Percentiles rank a stretch among this genome's conserved stretches.
These are phyloP conservation scores for Chlorociboria aeruginascens DNA, from an alignment of 495 filamentous ascomycete species.

Conservation along the genomic window DNA sequence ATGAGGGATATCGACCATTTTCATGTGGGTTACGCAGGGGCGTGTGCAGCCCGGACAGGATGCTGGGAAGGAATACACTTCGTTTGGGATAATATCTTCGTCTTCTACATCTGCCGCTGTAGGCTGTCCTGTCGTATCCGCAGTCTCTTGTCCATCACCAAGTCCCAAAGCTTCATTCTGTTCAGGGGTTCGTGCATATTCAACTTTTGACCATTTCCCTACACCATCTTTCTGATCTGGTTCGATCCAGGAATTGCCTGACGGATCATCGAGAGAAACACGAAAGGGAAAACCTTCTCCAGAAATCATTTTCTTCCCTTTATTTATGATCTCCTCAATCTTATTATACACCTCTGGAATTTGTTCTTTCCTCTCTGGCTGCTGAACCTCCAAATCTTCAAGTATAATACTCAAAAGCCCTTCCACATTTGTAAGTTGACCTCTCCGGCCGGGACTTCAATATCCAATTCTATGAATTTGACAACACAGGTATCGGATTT, in stretches of 20 bases:
- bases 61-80: constrained; percentile 82
- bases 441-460: constrained; percentile 86
- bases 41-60: constrained; percentile 84
- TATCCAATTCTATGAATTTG: constrained; percentile 70
- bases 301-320: constrained; percentile 58
- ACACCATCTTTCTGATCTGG: constrained; percentile 63
- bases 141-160: constrained; percentile 19
- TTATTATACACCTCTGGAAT: constrained; percentile 65
- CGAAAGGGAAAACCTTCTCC: constrained; percentile 77
- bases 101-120: constrained; percentile 34
- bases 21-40: constrained; percentile 76
- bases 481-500: constrained; percentile 79
- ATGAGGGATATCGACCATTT: constrained; percentile 90
- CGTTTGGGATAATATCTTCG: constrained; percentile 73
- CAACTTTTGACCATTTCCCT: constrained; percentile 68
- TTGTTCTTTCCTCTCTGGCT: constrained; percentile 59
- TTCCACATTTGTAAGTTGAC: constrained; percentile 86
- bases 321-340: constrained; percentile 58
- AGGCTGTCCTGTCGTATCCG: constrained; percentile 8
- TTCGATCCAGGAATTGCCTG: constrained; percentile 96
- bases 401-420: constrained; percentile 67
- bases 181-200: constrained; percentile 69
- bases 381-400: constrained; percentile 63
- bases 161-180: constrained; percentile 68
- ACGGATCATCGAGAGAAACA: constrained; percentile 73